phyloP scores from a whole-genome alignment of 108 stramenopile species.

The Nitzschia inconspicua region DNA sequence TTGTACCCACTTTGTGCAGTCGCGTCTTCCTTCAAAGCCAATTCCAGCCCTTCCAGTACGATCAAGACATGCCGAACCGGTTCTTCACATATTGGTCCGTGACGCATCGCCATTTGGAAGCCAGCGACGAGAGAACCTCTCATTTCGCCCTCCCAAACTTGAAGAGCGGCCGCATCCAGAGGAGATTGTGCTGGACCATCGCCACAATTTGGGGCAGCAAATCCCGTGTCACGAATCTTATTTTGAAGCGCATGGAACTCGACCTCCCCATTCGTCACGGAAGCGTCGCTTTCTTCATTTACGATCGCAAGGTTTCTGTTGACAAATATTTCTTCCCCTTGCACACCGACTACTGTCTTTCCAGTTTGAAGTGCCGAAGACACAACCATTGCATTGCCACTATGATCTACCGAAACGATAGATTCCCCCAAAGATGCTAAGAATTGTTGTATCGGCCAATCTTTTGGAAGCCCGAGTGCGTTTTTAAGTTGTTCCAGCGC shows the following conservation, averaged over 20 bases:
- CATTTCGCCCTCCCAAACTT: slow-evolving; percentile 74
- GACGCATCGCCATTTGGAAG: slow-evolving; percentile 73
- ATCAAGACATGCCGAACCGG: slow-evolving; percentile 79
- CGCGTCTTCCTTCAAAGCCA: slow-evolving; percentile 49
- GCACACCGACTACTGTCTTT: slow-evolving; percentile 24
- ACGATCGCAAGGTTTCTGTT: slow-evolving; percentile 17
- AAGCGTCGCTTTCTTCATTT: slow-evolving; percentile 20
- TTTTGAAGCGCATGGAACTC: slow-evolving; percentile 20
- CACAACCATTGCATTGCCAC: slow-evolving; percentile 49
- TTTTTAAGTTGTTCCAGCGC: slow-evolving; percentile 52
- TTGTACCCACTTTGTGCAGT: slow-evolving; percentile 5
- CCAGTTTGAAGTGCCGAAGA: slow-evolving; percentile 25
- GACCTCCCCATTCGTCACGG: neutral
- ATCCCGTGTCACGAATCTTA: slow-evolving; percentile 9
- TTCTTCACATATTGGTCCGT: slow-evolving; percentile 88
- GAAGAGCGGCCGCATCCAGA: slow-evolving; percentile 42
- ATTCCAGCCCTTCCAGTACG: slow-evolving; percentile 75
- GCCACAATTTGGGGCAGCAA: neutral
- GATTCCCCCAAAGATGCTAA: slow-evolving; percentile 39
- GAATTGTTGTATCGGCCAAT: slow-evolving; percentile 23
- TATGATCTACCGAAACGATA: slow-evolving; percentile 30
- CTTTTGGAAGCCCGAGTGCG: slow-evolving; percentile 52
- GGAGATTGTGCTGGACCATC: neutral
- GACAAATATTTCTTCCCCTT: slow-evolving; percentile 34
- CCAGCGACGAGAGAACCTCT: slow-evolving; percentile 73